phyloP scores from a whole-genome alignment of 2,329 filamentous ascomycete genomes.

The Helminthosporium solani region DNA sequence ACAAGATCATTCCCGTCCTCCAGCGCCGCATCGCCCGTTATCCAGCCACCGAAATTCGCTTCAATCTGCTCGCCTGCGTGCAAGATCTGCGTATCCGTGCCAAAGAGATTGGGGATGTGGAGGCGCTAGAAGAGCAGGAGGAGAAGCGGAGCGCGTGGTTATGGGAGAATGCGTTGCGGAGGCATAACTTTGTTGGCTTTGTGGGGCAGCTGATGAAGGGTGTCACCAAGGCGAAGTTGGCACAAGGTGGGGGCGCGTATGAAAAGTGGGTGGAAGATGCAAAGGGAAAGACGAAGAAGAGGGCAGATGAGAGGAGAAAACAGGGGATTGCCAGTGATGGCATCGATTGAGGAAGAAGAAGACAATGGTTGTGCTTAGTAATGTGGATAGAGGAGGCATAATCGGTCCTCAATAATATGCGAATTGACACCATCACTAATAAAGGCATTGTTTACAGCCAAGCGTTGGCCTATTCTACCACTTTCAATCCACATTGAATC shows the following conservation, averaged over 20 bases:
- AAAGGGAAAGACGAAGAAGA: constrained; percentile 57
- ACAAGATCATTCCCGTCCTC: constrained; percentile 82
- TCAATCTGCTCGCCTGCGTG: constrained; percentile 93
- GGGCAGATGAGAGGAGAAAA: constrained; percentile 49
- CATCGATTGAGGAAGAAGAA: constrained; percentile 13
- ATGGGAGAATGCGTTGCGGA: constrained; percentile 89
- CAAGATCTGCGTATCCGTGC: constrained; percentile 77
- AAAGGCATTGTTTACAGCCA: too few relatives aligned
- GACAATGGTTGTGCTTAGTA: background rate
- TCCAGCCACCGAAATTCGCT: constrained; percentile 82
- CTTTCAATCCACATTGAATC: too few relatives aligned
- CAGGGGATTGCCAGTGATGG: constrained; percentile 24
- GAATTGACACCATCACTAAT: too few relatives aligned
- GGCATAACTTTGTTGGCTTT: constrained; percentile 96
- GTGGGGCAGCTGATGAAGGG: constrained; percentile 86
- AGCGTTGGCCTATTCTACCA: too few relatives aligned
- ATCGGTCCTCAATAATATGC: too few relatives aligned
- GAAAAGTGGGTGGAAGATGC: constrained; percentile 71
- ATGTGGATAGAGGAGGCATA: background rate
- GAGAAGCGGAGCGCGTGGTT: constrained; percentile 82
- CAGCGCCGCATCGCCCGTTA: constrained; percentile 82
- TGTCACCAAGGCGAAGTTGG: constrained; percentile 73
- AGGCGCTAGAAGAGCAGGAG: constrained; percentile 76
- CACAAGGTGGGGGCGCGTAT: constrained; percentile 65
- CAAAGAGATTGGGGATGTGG: constrained; percentile 76